Evolutionary conservation across 768 basidiomycete genomes (phyloP), one percentile per base, ranked within the genome.

Genomic region (Mycena vitilis): DNA sequence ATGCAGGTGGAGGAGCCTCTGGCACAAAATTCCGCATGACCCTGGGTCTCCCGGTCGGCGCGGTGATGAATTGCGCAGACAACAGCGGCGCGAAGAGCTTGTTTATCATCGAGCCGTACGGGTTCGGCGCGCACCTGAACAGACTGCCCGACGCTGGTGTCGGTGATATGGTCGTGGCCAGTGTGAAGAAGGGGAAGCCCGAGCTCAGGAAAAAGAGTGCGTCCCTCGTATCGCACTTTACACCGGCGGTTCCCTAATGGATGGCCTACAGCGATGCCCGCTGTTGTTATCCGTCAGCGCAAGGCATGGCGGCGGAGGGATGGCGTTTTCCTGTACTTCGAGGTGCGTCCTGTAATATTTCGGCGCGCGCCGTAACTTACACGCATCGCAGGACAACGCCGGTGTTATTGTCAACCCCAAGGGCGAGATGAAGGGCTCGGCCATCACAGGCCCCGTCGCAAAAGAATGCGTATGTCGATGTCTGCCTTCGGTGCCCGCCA

Each of bases 361-460:
- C 10, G 30, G 45, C 62, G 15, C 15, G 40, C 15, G 40, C 61
- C 62, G 52, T 51, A 47, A 5, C 23, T 61, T 37, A 45, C 20
- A 36, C 22, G 12, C 37, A 54, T 36, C 48, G 23, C 30, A 92
- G 92, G 95, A 97, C 82, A 96, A 96, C 78, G 96, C 95, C 49
- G 95, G 96, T 81, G 96, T 97, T 63, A 97, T 97, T 70, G 95
- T 98, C 76, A 98, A 98, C 86, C 92, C 94, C 78, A 98, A 98
- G 88, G 97, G 97, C 76, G 98, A 99, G 86, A 99, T 99, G 98
- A 99, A 99, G 87, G 97, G 97, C 57, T 96, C 95, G 60, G 94
- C 95, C 68, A 97, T 98, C 78, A 94, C 95, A 42, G 95, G 95
- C 65, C 96, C 95, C 47, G 95, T 99, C 70, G 98, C 97, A 84